Conservation (phyloP, 306 rosid genomes). For the Pyrus pyrifolia region DNA sequence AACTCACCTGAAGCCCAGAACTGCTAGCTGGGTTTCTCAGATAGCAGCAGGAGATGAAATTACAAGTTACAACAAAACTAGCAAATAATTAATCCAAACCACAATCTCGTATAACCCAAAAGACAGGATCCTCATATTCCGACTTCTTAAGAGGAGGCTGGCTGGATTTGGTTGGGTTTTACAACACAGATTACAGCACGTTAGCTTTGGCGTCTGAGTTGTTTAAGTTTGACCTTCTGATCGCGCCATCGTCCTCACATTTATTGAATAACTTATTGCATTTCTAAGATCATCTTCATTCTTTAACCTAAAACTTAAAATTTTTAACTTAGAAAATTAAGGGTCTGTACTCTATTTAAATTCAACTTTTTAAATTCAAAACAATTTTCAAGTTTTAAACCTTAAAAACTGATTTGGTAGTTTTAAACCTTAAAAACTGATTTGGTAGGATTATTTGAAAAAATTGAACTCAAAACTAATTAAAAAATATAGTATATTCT, state of each 20-base stretch:
- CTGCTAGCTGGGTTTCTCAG: neutral
- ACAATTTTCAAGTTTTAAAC: too few species aligned
- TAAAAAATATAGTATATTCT: too few species aligned
- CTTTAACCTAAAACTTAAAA: too few species aligned
- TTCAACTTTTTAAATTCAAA: too few species aligned
- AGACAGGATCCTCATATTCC: neutral
- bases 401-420: too few species aligned
- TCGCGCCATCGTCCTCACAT: neutral
- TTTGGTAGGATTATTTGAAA: too few species aligned
- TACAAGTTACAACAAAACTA: neutral
- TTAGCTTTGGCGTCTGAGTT: neutral
- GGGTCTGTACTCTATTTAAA: too few species aligned
- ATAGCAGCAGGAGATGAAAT: neutral
- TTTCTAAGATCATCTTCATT: rapidly evolving
- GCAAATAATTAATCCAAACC: neutral
- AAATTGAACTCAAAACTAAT: too few species aligned
- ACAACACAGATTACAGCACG: neutral
- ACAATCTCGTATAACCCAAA: neutral
- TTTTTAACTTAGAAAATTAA: too few species aligned
- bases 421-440: too few species aligned
- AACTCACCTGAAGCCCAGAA: conserved; percentile 9
- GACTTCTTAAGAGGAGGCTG: neutral
- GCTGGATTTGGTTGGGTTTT: neutral
- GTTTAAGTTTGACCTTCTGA: neutral
- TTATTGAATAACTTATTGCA: too few species aligned